Base-by-base conservation (phyloP, 2,329 filamentous ascomycete species). In the Blastomyces parvus region DNA sequence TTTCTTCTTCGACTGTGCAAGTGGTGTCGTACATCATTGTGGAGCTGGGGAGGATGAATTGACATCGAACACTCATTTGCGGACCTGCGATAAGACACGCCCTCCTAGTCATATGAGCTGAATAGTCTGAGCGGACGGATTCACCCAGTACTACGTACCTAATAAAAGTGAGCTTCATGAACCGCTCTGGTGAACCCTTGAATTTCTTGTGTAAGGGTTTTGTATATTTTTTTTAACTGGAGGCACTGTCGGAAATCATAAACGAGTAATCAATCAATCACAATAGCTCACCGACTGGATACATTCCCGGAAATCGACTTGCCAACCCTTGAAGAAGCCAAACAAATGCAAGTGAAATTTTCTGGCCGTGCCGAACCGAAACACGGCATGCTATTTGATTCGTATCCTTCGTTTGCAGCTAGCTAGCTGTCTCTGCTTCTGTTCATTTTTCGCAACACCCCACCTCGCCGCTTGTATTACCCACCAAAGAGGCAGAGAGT, bases 301-400 rank as follows among this genome's bases (percentile, higher is more conserved):
- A 13, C 7, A n/a, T 36, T 36, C 5, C 27, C 27, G 8, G 17
- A 55, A 38, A 57, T 40, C 19, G 11, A 57, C 22, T 13, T 40
- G 55, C 22, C 55, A 40, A 42, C 33, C 22, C 55, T 57, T 22
- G 55, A 40, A 57, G 55, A 40, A 57, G 33, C 19, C 55, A 57
- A 36, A 22, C 36, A 22, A 14, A 57, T 7, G 33, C n/a, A 17
- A n/a, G 55, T n/a, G 40, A 57, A 40, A n/a, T 7, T 22, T 14
- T 38, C 36, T 25, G 17, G 36, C n/a, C 17, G 25, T 42, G 55
- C 25, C 25, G 4, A 13, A 40, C n/a, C 6, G 27, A 36, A 25
- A n/a, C 36, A 57, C 33, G 33, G 55, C 9, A 25, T 57, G 36
- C n/a, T 14, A 38, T 42, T 56, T 40, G 55, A 40, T 25, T n/a